These are phyloP conservation scores for Heterobasidion irregulare DNA, from an alignment of 1,284 basidiomycete genomes.

Conservation along the genomic window DNA sequence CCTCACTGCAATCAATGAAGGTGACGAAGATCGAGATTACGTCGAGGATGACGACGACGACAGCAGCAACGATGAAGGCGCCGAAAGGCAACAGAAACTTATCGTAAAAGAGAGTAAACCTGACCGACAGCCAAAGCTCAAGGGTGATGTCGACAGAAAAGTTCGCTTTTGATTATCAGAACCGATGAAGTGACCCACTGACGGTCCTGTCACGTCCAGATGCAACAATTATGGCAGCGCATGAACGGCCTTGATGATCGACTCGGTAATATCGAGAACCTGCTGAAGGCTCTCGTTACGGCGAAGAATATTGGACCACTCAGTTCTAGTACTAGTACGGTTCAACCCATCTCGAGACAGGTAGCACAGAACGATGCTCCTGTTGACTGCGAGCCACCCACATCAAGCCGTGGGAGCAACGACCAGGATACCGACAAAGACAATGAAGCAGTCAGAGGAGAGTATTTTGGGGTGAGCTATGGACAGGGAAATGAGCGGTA, in stretches of 20 bases:
- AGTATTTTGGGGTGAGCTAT: too few species aligned
- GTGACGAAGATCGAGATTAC: not conserved
- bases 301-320: not conserved
- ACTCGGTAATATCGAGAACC: not conserved
- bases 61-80: not conserved
- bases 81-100: not conserved
- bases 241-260: not conserved
- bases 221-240: constrained; percentile 1
- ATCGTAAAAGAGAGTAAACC: not conserved
- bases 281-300: not conserved
- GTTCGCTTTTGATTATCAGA: not conserved
- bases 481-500: too few species aligned
- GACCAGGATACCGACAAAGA: too few species aligned
- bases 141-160: constrained; percentile 3
- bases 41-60: not conserved
- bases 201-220: not conserved
- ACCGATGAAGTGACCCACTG: not conserved
- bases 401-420: too few species aligned
- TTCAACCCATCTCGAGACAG: too few species aligned
- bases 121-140: not conserved
- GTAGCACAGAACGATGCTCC: too few species aligned
- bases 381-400: too few species aligned
- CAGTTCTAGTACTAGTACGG: too few species aligned
- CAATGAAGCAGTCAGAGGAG: too few species aligned
- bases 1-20: not conserved